A percentile compares a stretch with the other conserved stretches of the same genome.
Evolutionary conservation across 2,329 filamentous ascomycete species (phyloP).

Genomic region (Penicillium occitanis): DNA sequence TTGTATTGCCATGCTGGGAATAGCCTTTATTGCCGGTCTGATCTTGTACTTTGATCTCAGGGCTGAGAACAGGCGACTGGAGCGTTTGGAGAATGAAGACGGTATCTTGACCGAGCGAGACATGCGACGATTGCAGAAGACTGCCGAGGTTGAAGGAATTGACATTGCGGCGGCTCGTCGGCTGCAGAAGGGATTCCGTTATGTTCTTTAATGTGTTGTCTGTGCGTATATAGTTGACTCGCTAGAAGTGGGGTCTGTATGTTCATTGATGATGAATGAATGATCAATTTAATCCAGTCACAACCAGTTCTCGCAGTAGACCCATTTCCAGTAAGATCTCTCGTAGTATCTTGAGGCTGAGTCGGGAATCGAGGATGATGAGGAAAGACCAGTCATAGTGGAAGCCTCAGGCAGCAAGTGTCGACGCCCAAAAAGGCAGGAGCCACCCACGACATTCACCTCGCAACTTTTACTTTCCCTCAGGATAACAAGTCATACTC

Average conservation of each 20-base stretch:
- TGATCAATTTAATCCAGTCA: not conserved
- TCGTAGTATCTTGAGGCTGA: not conserved
- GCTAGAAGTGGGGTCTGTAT: not conserved
- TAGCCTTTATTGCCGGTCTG: slow-evolving; percentile 38
- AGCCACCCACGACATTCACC: not conserved
- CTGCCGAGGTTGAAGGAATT: slow-evolving; percentile 54
- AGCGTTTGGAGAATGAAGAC: slow-evolving; percentile 52
- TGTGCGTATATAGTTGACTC: not conserved
- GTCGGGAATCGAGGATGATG: no score
- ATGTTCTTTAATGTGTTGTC: slow-evolving; percentile 27
- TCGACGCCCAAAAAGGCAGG: not conserved
- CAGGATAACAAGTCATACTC: not conserved
- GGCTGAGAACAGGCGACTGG: slow-evolving; percentile 53
- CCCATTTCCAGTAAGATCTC: not conserved
- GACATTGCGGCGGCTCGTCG: slow-evolving; percentile 50
- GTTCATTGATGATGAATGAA: not conserved
- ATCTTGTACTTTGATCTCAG: slow-evolving; percentile 42
- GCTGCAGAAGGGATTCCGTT: slow-evolving; percentile 58
- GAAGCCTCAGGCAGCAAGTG: not conserved
- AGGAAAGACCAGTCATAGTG: not conserved
- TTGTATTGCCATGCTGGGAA: slow-evolving; percentile 41
- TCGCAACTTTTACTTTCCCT: not conserved
- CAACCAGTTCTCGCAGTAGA: not conserved
- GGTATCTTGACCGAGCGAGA: slow-evolving; percentile 49
- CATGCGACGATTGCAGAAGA: slow-evolving; percentile 48